These are phyloP conservation scores for Trametes villosa DNA, from an alignment of 768 basidiomycete genomes.

Conservation along the genomic window DNA sequence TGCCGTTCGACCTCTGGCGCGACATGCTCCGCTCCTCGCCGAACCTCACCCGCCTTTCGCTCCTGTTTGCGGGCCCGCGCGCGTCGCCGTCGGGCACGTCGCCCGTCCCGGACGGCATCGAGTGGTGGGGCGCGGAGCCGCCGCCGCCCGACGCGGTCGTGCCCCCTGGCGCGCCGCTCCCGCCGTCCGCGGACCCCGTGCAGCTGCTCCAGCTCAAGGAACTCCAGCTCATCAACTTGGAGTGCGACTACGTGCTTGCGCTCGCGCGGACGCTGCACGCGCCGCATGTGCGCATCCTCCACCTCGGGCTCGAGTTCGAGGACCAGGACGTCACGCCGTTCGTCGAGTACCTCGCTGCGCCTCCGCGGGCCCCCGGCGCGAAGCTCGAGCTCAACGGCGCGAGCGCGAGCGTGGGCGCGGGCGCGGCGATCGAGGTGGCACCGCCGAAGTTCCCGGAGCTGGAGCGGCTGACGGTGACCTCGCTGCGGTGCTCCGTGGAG, in stretches of 20 bases:
- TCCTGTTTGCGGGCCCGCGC: conserved; percentile 65
- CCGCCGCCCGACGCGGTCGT: conserved; percentile 32
- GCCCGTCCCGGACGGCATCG: conserved; percentile 25
- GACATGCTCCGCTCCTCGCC: conserved; percentile 56
- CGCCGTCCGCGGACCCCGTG: conserved; percentile 43
- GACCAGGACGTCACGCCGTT: conserved; percentile 55
- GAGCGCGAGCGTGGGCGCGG: background rate
- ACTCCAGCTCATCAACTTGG: conserved; percentile 58
- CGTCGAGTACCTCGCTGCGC: conserved; percentile 33
- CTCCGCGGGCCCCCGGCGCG: background rate
- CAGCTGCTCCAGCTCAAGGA: conserved; percentile 42
- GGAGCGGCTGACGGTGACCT: conserved; percentile 30
- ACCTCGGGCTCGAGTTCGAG: conserved; percentile 48
- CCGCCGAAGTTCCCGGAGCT: conserved; percentile 31
- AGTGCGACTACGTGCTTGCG: conserved; percentile 54
- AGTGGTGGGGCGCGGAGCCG: conserved; percentile 41
- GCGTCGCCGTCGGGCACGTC: conserved; percentile 27
- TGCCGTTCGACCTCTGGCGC: conserved; percentile 58
- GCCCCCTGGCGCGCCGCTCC: conserved; percentile 43
- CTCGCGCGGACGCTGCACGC: conserved; percentile 51
- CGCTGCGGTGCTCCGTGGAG: conserved; percentile 28
- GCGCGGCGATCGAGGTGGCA: too few relatives aligned
- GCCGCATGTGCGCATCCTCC: conserved; percentile 49
- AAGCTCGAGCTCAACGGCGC: background rate
- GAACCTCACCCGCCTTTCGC: conserved; percentile 47